phyloP scores from a whole-genome alignment of 2,329 filamentous ascomycete species.

The Neonectria hederae region DNA sequence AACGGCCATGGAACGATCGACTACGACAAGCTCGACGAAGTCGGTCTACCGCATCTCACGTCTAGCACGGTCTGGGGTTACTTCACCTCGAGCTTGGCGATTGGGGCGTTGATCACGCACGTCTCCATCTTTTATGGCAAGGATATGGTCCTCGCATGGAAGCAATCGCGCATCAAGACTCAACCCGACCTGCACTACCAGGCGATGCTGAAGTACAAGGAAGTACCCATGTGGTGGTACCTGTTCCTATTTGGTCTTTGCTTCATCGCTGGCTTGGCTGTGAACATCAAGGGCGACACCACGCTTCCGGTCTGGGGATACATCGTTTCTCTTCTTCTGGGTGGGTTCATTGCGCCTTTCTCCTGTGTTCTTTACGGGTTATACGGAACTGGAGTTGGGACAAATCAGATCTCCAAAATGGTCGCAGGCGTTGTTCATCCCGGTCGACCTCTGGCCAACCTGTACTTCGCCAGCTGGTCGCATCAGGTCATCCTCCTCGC shows the following conservation, averaged over 20 bases:
- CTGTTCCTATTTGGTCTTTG: conserved; percentile 42
- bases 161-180: conserved; percentile 29
- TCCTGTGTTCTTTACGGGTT: conserved; percentile 44
- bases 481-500: conserved; percentile 48
- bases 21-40: conserved; percentile 35
- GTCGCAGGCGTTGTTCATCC: conserved; percentile 58
- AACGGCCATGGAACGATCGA: conserved; percentile 40
- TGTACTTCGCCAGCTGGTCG: conserved; percentile 52
- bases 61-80: conserved; percentile 42
- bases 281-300: conserved; percentile 48
- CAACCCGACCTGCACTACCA: conserved; percentile 53
- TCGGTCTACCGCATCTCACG: conserved; percentile 42
- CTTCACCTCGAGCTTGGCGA: conserved; percentile 45
- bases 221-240: conserved; percentile 51
- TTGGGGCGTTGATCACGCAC: conserved; percentile 34
- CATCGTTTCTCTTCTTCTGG: conserved; percentile 46
- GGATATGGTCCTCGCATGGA: conserved; percentile 7
- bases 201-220: conserved; percentile 53
- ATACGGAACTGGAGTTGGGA: conserved; percentile 31
- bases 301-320: conserved; percentile 51
- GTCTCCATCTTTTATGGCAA: conserved; percentile 32
- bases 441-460: conserved; percentile 51
- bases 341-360: conserved; percentile 49
- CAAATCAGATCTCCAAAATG: conserved; percentile 50
- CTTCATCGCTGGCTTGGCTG: conserved; percentile 48